These are phyloP conservation scores for Exophiala sp. DNA, from an alignment of 2,329 filamentous ascomycete genomes.

Conservation along the genomic window DNA sequence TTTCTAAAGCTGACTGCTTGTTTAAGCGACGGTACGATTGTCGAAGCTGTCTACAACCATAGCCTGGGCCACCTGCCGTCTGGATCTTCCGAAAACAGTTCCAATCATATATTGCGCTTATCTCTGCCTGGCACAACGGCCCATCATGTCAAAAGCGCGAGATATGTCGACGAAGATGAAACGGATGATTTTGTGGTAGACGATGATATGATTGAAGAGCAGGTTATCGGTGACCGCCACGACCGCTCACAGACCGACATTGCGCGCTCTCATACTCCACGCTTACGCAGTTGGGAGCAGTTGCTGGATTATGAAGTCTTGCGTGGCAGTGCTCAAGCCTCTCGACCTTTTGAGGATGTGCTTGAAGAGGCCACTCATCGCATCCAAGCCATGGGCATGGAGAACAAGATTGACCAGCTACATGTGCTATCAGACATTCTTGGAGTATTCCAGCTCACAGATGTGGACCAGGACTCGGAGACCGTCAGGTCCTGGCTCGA, in stretches of 20 bases:
- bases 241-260: neutral
- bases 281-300: slow-evolving; percentile 8
- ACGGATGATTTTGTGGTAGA: slow-evolving; percentile 17
- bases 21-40: slow-evolving; percentile 6
- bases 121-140: neutral
- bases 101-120: neutral
- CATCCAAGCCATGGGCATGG: neutral
- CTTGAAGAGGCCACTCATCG: slow-evolving; percentile 2
- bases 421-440: slow-evolving; percentile 10
- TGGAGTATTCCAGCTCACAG: slow-evolving; percentile 1
- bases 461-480: slow-evolving; percentile 16
- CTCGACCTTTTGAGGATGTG: neutral
- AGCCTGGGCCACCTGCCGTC: neutral
- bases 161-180: slow-evolving; percentile 16
- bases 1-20: slow-evolving; percentile 7
- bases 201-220: slow-evolving; percentile 2
- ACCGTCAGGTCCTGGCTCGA: slow-evolving; percentile 1
- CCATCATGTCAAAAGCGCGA: slow-evolving; percentile 6
- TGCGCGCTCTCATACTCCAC: neutral
- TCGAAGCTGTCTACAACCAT: slow-evolving; percentile 16
- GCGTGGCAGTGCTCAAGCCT: neutral
- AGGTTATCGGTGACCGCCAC: neutral
- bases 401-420: neutral
- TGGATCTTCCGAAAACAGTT: neutral
- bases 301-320: slow-evolving; percentile 4